Evolutionary conservation across 2,329 filamentous ascomycete species (phyloP).

Genomic region (Neobulgaria alba): DNA sequence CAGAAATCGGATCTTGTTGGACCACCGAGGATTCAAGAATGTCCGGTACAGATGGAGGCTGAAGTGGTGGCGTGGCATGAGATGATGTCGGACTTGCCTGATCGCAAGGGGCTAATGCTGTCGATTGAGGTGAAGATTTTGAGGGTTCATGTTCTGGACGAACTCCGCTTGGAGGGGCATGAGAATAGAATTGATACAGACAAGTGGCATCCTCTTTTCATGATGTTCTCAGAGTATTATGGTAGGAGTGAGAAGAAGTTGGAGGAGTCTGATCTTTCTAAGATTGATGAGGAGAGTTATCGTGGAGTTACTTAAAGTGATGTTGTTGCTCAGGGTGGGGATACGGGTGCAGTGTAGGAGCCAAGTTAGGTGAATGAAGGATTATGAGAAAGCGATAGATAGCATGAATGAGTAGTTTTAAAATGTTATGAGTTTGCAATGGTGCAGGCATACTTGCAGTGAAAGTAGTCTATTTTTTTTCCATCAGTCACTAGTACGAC

Average conservation of each 20-base stretch:
- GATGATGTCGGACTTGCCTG: conserved; percentile 26
- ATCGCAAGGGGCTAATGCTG: conserved; percentile 21
- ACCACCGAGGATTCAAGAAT: conserved; percentile 31
- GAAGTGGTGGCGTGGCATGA: conserved; percentile 28
- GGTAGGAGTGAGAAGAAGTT: conserved; percentile 28
- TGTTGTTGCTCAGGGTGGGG: no score
- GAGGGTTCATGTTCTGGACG: conserved; percentile 28
- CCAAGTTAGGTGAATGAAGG: no score
- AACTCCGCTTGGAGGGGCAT: conserved; percentile 30
- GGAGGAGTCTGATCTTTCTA: conserved; percentile 16
- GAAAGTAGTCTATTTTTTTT: no score
- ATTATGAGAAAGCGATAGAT: no score
- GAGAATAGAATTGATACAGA: conserved; percentile 35
- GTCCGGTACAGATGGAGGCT: conserved; percentile 36
- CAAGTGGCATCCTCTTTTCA: conserved; percentile 36
- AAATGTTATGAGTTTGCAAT: no score
- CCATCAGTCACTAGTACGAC: no score
- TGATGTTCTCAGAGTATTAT: conserved; percentile 36
- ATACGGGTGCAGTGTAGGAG: no score
- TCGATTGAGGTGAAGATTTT: conserved; percentile 32
- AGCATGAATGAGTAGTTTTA: no score
- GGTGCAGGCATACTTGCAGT: no score
- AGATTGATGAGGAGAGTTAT: conserved; percentile 30
- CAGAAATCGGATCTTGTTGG: not conserved
- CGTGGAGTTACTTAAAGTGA: no score